These are phyloP conservation scores for Penicillium sp. DNA, from an alignment of 2,329 filamentous ascomycete species.

Conservation along the genomic window DNA sequence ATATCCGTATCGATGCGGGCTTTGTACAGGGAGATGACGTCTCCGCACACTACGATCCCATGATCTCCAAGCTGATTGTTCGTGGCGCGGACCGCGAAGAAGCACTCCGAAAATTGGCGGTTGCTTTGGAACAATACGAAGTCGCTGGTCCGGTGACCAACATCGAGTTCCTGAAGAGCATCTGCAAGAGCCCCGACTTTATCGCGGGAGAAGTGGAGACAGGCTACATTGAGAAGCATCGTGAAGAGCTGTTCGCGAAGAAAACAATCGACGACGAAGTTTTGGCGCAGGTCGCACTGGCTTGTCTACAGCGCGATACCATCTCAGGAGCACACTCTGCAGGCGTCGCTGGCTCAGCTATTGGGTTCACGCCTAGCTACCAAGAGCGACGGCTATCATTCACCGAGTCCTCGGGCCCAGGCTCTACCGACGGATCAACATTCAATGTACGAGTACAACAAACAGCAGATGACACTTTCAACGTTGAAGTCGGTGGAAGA, in stretches of 20 bases:
- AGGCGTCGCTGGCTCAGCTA: slow-evolving; percentile 34
- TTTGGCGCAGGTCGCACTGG: slow-evolving; percentile 83
- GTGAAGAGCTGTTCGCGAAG: slow-evolving; percentile 72
- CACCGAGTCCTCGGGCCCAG: slow-evolving; percentile 49
- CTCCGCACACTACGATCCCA: slow-evolving; percentile 93
- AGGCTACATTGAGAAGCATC: slow-evolving; percentile 90
- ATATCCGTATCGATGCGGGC: slow-evolving; percentile 88
- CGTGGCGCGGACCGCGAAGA: slow-evolving; percentile 75
- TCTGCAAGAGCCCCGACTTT: slow-evolving; percentile 81
- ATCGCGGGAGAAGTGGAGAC: slow-evolving; percentile 88
- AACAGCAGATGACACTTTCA: slow-evolving; percentile 50
- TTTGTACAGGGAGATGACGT: slow-evolving; percentile 91
- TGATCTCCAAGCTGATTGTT: slow-evolving; percentile 98
- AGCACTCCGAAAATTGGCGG: slow-evolving; percentile 77
- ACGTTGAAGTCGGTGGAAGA: slow-evolving; percentile 48
- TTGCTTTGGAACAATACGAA: slow-evolving; percentile 84
- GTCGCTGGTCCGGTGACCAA: slow-evolving; percentile 92
- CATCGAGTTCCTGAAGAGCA: slow-evolving; percentile 90
- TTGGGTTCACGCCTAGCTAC: slow-evolving; percentile 64
- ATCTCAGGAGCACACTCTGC: slow-evolving; percentile 28
- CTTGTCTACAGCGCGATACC: slow-evolving; percentile 59
- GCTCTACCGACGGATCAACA: slow-evolving; percentile 37
- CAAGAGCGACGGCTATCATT: slow-evolving; percentile 65
- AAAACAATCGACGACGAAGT: slow-evolving; percentile 67
- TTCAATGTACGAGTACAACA: slow-evolving; percentile 55